phyloP scores from a whole-genome alignment of 139 green algal species.

The Marvania coccoides region DNA sequence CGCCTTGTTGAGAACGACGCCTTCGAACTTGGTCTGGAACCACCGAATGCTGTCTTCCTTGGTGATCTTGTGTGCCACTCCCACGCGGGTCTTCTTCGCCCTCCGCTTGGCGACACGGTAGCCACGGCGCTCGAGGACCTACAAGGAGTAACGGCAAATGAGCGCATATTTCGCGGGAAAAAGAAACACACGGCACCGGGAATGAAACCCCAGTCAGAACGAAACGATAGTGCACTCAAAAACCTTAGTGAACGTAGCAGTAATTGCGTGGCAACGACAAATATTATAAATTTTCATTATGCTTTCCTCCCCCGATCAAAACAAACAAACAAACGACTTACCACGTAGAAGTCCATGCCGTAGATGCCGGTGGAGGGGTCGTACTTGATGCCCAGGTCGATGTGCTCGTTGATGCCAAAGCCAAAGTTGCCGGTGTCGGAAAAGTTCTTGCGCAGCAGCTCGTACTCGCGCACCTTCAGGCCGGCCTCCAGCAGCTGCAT shows the following conservation, averaged over 20 bases:
- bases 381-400: slow-evolving; percentile 99
- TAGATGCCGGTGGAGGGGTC: slow-evolving; percentile 99
- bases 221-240: too few relatives aligned
- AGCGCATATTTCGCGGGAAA: too few relatives aligned
- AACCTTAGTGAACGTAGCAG: too few relatives aligned
- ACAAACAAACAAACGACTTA: too few relatives aligned
- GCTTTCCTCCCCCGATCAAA: too few relatives aligned
- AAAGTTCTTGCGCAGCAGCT: slow-evolving; percentile 97
- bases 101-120: slow-evolving; percentile 86
- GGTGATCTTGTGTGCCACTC: slow-evolving; percentile 86
- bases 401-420: slow-evolving; percentile 97
- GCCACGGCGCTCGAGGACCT: slow-evolving; percentile 90
- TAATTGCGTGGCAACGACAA: too few relatives aligned
- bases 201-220: too few relatives aligned
- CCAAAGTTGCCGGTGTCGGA: slow-evolving; percentile 92
- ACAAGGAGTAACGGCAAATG: too few relatives aligned
- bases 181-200: too few relatives aligned
- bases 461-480: slow-evolving; percentile 99
- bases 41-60: slow-evolving; percentile 99
- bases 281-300: too few relatives aligned
- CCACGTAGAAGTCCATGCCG: slow-evolving; percentile 99
- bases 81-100: slow-evolving; percentile 36
- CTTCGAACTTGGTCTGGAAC: slow-evolving; percentile 54
- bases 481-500: slow-evolving; percentile 96
- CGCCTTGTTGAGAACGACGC: slow-evolving; percentile 58